Conservation (phyloP, 768 basidiomycete species). For the Ramaria rubella region DNA sequence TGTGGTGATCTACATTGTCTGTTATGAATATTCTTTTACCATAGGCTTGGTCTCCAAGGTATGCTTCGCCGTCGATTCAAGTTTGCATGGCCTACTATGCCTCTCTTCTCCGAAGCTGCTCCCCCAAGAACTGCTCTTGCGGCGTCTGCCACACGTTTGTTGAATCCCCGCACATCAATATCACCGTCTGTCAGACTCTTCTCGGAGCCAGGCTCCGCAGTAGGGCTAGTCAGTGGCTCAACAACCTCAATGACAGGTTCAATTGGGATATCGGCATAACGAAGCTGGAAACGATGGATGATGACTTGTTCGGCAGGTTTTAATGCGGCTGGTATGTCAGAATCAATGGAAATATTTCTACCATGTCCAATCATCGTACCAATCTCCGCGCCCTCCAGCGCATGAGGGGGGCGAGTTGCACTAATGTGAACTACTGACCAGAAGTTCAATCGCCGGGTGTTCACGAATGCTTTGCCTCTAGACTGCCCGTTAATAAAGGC, state of each 20-base stretch:
- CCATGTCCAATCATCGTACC: neutral
- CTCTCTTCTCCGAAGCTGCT: neutral
- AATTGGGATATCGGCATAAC: constrained; percentile 6
- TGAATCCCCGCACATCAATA: neutral
- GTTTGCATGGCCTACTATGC: no score
- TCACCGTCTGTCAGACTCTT: neutral
- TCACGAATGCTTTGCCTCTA: neutral
- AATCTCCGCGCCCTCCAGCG: no score
- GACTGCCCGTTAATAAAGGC: neutral
- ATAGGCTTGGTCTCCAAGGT: neutral
- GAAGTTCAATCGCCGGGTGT: neutral
- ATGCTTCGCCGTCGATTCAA: neutral
- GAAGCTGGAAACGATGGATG: constrained; percentile 2
- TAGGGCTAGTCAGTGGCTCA: neutral
- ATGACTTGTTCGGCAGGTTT: neutral
- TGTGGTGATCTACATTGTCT: neutral
- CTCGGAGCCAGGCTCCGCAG: neutral
- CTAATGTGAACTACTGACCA: constrained; percentile 5
- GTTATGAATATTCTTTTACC: neutral
- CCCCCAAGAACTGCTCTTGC: neutral
- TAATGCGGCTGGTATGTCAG: neutral
- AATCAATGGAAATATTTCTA: neutral
- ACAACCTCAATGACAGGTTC: constrained; percentile 1
- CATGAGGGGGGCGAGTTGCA: neutral
- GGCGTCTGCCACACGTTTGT: neutral